Evolutionary conservation across 2,329 filamentous ascomycete species (phyloP), one percentile per base, ranked within the genome.

Genomic region (Aureobasidium sp.): DNA sequence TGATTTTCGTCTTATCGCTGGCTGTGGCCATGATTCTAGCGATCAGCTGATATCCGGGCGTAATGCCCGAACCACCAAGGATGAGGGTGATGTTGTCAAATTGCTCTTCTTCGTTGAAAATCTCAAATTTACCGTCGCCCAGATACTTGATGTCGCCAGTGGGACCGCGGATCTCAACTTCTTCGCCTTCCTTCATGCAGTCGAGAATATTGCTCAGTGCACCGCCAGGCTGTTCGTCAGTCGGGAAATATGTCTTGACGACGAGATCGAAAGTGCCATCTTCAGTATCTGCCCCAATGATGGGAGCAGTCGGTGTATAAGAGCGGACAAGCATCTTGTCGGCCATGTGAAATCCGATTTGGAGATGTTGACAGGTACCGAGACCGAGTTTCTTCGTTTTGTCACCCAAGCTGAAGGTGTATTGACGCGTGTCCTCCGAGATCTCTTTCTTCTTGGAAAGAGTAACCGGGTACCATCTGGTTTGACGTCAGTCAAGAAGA

Each of bases 161-260:
- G 0, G 85, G 85, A 0, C 85, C 85, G 18, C 81, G 81, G 38
- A 87, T 78, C 68, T 88, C 85, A 36, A 87, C 75, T 65, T 84
- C 79, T 68, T 85, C 81, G 23, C 82, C 81, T 1, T 82, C 69
- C 0, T 79, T 79, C 63, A 87, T 79, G 69, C 78, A 83, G 71
- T 87, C 82, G 3, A 87, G 79, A 59, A 87, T 82, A 66, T 86
- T 86, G 48, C 78, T 82, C 75, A 88, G 80, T 13, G 85, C 84
- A n/a, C 85, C 84, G 18, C 85, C 85, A 1, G 85, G 84, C 68
- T 86, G 82, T 2, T 75, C 73, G 1, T 75, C 68, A 43, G 75
- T 78, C 0, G 85, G 84, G 64, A 83, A 84, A 70, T 87, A 87
- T 0, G 84, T 86, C 69, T 87, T 86, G 43, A 86, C 77, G 0